phyloP scores from a whole-genome alignment of 2,329 filamentous ascomycete species.

The Daldinia eschscholtzii region DNA sequence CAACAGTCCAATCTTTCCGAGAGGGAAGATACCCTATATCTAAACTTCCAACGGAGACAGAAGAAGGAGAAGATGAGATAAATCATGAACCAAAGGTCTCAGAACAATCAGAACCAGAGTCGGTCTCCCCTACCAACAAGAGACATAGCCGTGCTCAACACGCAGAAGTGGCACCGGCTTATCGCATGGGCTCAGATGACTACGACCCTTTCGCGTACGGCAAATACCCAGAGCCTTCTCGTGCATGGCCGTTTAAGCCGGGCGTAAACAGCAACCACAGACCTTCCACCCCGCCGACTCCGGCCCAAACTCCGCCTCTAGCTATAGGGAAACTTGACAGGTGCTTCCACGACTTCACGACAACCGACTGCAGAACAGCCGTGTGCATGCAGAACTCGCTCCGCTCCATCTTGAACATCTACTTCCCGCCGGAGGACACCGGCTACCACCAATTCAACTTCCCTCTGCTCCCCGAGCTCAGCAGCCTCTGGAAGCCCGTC shows the following conservation, averaged over 20 bases:
- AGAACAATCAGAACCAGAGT: constrained; percentile 18
- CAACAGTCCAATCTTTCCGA: constrained; percentile 62
- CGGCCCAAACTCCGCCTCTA: constrained; percentile 59
- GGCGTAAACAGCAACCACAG: constrained; percentile 14
- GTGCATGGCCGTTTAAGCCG: constrained; percentile 22
- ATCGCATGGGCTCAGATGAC: constrained; percentile 53
- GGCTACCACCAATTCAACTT: constrained; percentile 64
- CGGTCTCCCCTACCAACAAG: constrained; percentile 18
- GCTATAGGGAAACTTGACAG: constrained; percentile 48
- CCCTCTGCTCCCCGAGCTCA: constrained; percentile 62
- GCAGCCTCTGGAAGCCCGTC: constrained; percentile 66
- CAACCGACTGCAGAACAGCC: constrained; percentile 59
- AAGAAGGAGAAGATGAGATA: constrained; percentile 15
- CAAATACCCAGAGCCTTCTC: constrained; percentile 35
- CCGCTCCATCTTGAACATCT: constrained; percentile 63
- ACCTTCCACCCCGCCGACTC: constrained; percentile 56
- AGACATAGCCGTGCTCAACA: constrained; percentile 18
- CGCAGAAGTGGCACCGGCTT: constrained; percentile 33
- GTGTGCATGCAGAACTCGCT: constrained; percentile 69
- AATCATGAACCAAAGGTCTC: constrained; percentile 17
- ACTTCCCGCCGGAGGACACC: constrained; percentile 63
- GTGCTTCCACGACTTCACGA: constrained; percentile 62
- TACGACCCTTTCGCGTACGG: constrained; percentile 61
- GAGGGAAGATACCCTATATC: constrained; percentile 54
- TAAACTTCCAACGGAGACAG: constrained; percentile 36